Evolutionary conservation across 106 monocot genomes (phyloP), one percentile per base, ranked within the genome.

Genomic region (Phalaenopsis equestris): DNA sequence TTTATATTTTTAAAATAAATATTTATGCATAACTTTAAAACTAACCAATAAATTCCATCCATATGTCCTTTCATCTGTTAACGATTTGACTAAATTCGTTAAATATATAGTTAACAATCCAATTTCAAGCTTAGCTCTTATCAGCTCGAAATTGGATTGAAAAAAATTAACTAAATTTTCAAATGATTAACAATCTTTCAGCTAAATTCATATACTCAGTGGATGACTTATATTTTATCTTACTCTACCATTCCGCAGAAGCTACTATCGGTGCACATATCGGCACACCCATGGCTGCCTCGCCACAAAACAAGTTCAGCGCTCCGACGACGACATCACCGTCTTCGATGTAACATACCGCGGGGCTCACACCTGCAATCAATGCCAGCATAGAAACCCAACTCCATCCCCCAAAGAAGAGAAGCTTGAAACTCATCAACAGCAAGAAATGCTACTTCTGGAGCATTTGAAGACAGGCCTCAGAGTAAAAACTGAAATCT

Each of bases 281-380:
- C 80, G 82, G 3, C 79, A 80, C 6, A 19, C 80, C 16, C 83
- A 84, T 5, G 84, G 87, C 2, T 90, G 90, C 75, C 81, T 46
- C 21, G 87, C 90, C 37, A 82, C 75, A 48, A 90, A 90, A 43
- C 85, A 84, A 42, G 84, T 90, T 11, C 90, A 90, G 58, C 52
- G 78, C 3, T 47, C 85, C 17, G 85, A 87, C 30, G 55, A 81
- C 2, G 68, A 87, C 55, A 80, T 76, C 3, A 37, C 75, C 11
- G 9, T 77, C 75, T 86, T 90, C 72, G 82, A 84, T 23, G 61
- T 90, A 70, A 80, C 81, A 17, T 87, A 86, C 84, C 64, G 78
- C 30, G 77, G 86, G 1, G 18, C n/a, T 23, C 90, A 87, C 81
- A 86, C 79, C 10, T 87, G 90, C 43, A 76, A 70, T 73, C 21